A percentile compares a stretch with the other conserved stretches of the same genome.
These are phyloP conservation scores for Ganoderma boninense DNA, from an alignment of 1,284 basidiomycete genomes.

Conservation along the genomic window DNA sequence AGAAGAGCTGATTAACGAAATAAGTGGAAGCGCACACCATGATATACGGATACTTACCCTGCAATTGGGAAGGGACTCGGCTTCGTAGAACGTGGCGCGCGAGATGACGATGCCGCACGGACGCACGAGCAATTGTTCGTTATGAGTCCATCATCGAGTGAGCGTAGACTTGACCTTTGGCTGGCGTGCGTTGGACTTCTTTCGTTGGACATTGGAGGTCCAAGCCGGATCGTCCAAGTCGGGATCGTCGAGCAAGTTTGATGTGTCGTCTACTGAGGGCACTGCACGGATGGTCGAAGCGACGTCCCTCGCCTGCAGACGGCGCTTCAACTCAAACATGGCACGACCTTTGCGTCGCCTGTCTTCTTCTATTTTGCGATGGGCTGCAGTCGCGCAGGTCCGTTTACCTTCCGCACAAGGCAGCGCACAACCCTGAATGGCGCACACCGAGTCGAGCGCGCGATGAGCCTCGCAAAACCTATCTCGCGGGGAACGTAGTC, in stretches of 20 bases:
- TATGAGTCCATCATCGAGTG: conserved; percentile 39
- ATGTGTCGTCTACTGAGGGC: neutral
- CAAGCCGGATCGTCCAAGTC: neutral
- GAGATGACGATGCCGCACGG: conserved; percentile 38
- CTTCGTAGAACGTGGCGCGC: conserved; percentile 40
- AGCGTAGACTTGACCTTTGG: conserved; percentile 21
- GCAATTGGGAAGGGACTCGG: conserved; percentile 28
- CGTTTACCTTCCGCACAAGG: neutral
- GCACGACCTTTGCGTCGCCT: neutral
- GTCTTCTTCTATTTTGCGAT: neutral
- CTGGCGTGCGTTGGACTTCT: neutral
- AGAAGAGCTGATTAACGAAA: neutral
- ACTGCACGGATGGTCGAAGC: neutral
- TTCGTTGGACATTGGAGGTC: neutral
- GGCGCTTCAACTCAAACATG: neutral
- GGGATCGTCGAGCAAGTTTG: neutral
- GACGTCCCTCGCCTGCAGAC: neutral
- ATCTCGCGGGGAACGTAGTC: conserved; percentile 27
- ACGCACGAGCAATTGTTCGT: conserved; percentile 41
- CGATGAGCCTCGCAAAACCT: conserved; percentile 20
- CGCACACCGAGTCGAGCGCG: neutral
- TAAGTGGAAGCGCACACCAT: neutral
- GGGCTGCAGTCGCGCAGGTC: neutral
- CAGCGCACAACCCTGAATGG: neutral
- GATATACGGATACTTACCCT: neutral